Conservation (phyloP, 176 grass and related monocot genomes). For the Aegilops longissima region DNA sequence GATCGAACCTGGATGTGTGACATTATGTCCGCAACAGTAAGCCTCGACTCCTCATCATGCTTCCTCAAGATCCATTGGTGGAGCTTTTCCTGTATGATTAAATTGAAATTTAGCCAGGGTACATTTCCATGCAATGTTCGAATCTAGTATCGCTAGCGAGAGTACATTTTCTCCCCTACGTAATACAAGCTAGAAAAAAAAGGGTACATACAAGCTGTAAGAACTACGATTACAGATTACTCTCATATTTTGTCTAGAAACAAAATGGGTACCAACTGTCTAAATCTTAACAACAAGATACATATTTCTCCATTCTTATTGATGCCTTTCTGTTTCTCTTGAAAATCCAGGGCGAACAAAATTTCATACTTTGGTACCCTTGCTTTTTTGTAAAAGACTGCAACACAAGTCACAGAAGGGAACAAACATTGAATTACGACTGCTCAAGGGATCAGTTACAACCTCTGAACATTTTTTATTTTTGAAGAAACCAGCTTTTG, state of each 20-base stretch:
- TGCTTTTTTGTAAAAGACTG: not conserved
- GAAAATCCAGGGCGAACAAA: not conserved
- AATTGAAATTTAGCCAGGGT: slow-evolving; percentile 26
- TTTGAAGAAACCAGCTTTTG: no score
- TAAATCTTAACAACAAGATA: not conserved
- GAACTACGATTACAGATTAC: not conserved
- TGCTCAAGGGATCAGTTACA: not conserved
- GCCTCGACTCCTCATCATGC: slow-evolving; percentile 62
- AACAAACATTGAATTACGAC: slow-evolving; percentile 4
- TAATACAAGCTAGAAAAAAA: not conserved
- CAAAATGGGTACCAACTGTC: not conserved
- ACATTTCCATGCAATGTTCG: not conserved
- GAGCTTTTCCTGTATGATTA: slow-evolving; percentile 68
- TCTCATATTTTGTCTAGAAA: not conserved
- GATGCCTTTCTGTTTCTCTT: not conserved
- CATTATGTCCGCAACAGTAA: slow-evolving; percentile 73
- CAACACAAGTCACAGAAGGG: not conserved
- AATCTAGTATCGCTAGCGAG: not conserved
- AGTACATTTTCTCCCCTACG: not conserved
- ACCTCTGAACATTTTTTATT: not conserved
- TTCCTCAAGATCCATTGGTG: slow-evolving; percentile 91
- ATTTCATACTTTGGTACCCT: not conserved
- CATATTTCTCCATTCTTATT: slow-evolving; percentile 4
- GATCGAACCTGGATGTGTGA: slow-evolving; percentile 72
- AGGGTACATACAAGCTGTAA: not conserved